phyloP scores from a whole-genome alignment of 331 rosid species.

The Erythrophleum ivorense region DNA sequence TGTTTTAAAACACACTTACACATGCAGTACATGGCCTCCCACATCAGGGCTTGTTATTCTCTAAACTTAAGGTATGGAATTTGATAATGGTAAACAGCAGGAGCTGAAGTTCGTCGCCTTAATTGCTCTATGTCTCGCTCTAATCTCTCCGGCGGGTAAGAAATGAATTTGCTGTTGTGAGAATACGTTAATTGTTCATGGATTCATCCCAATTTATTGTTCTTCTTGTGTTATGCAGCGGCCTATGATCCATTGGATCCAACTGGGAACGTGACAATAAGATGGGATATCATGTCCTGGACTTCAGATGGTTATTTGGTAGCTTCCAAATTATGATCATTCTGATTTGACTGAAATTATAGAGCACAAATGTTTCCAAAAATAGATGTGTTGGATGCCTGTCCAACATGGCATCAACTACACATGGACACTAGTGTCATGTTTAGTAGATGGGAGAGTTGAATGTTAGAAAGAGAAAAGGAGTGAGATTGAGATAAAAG shows the following conservation, averaged over 20 bases:
- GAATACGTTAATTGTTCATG: conserved; percentile 1
- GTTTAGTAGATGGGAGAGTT: too few relatives aligned
- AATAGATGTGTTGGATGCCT: too few relatives aligned
- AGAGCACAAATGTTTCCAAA: not conserved
- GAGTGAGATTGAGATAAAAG: too few relatives aligned
- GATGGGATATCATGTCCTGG: conserved; percentile 90
- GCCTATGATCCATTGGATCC: conserved; percentile 87
- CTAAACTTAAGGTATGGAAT: conserved; percentile 50
- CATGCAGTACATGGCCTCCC: conserved; percentile 17
- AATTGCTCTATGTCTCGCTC: conserved; percentile 44
- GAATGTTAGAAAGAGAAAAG: too few relatives aligned
- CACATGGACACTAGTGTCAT: not conserved
- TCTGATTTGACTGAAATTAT: not conserved
- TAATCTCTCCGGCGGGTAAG: conserved; percentile 58
- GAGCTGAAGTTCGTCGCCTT: conserved; percentile 45
- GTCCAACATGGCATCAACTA: not conserved
- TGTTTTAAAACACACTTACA: conserved; percentile 35
- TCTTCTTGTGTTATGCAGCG: conserved; percentile 42
- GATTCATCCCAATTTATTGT: conserved; percentile 1
- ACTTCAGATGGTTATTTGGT: conserved; percentile 84
- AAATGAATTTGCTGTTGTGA: not conserved
- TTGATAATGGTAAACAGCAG: conserved; percentile 32
- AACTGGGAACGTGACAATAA: conserved; percentile 75
- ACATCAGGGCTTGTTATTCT: conserved; percentile 37
- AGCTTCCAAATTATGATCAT: conserved; percentile 18